Evolutionary conservation across 2,329 filamentous ascomycete genomes (phyloP).

Genomic region (Sporothrix luriei): DNA sequence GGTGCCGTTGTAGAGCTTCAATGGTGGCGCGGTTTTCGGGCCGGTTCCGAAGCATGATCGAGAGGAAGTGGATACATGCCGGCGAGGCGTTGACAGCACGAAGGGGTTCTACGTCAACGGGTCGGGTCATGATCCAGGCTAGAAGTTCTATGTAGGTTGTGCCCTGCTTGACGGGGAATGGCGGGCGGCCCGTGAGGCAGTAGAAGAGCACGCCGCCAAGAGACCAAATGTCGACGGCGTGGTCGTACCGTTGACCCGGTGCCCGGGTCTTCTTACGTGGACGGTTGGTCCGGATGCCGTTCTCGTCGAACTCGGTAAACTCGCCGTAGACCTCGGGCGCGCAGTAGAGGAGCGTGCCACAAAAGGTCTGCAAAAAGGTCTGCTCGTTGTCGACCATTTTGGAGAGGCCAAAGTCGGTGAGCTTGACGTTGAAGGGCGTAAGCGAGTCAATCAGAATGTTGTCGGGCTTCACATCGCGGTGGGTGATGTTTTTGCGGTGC

Average conservation of each 20-base stretch:
- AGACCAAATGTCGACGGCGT: conserved; percentile 95
- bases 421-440: conserved; percentile 77
- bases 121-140: conserved; percentile 79
- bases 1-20: conserved; percentile 66
- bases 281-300: conserved; percentile 56
- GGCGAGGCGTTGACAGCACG: conserved; percentile 61
- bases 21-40: conserved; percentile 77
- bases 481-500: conserved; percentile 85
- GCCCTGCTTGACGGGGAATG: conserved; percentile 77
- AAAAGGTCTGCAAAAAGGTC: conserved; percentile 94
- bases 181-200: conserved; percentile 74
- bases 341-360: conserved; percentile 92
- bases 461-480: conserved; percentile 98
- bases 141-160: conserved; percentile 78
- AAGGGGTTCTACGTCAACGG: conserved; percentile 68
- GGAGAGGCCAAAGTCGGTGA: conserved; percentile 95
- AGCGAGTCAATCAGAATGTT: conserved; percentile 83
- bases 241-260: conserved; percentile 72
- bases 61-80: conserved; percentile 71
- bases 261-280: conserved; percentile 61
- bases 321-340: conserved; percentile 93
- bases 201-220: conserved; percentile 90
- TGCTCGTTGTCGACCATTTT: conserved; percentile 90
- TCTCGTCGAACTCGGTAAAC: conserved; percentile 68
- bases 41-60: conserved; percentile 77